Evolutionary conservation across 78 protist species (phyloP), one percentile per base, ranked within the genome.

Genomic region (Goniomonas avonlea): DNA sequence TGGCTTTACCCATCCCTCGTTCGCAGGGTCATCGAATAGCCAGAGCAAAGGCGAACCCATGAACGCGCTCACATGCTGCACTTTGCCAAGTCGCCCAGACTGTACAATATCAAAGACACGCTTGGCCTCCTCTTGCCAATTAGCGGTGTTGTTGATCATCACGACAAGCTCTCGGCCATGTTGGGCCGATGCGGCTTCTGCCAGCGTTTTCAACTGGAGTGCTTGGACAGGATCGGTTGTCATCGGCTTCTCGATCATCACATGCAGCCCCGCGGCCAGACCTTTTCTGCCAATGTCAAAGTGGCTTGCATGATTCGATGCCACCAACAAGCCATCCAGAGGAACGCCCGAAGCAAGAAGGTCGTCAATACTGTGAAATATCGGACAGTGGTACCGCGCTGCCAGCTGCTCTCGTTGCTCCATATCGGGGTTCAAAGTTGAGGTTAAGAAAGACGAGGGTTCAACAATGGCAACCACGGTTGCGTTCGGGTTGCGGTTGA

Each of bases 171-270:
- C 56, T 7, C 1, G 69, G 18, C 15, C 1, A 5, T 23, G 43
- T 11, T 21, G 13, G 41, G 45, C 38, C 15, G 21, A 21, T 21
- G 23, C 69, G 15, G 41, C 45, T 25, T 17, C 37, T 23, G 53
- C 56, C 40, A 63, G 71, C 18, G 4, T 9, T 17, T 1, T 21
- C n/a, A n/a, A n/a, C n/a, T n/a, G n/a, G n/a, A n/a, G n/a, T 32
- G 74, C 74, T 53, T 66, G 56, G 18, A 4, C 53, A 0, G n/a
- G 35, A 15, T 66, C 53, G 29, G 74, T 66, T 8, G 74, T 66
- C 53, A 66, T 40, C 74, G 74, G 74, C 74, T 66, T 66, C 53
- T 66, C 74, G 56, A 66, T 66, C 31, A 66, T 1, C 34, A 66
- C 55, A 17, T 66, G 74, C 5, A 41, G 37, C 1, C 74, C 74